Evolutionary conservation across 306 rosid species (phyloP).

Genomic region (Gleditsia sinensis): DNA sequence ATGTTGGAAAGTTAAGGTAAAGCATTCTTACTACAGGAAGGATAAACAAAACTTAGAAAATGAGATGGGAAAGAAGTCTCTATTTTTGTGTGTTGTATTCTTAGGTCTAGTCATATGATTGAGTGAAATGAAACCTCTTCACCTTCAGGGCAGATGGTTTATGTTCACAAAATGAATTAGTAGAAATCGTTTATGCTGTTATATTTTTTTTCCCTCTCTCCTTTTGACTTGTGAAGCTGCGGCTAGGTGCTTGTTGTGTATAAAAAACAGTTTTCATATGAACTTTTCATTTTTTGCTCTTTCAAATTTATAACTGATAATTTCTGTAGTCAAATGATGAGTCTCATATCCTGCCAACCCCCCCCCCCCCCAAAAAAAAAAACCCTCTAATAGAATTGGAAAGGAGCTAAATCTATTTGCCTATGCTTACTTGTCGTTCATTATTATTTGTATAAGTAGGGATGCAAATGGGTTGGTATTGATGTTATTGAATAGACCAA

Average conservation of each 20-base stretch:
- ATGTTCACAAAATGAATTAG: background rate
- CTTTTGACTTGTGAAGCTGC: no score
- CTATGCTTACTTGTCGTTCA: background rate
- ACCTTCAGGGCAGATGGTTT: background rate
- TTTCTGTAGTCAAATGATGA: no score
- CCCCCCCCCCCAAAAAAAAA: no score
- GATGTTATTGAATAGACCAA: background rate
- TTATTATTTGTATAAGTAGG: background rate
- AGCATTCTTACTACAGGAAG: constrained; percentile 14
- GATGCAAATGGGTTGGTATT: background rate
- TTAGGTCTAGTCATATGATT: background rate
- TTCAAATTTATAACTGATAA: no score
- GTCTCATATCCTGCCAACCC: no score
- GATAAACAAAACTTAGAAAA: constrained; percentile 27
- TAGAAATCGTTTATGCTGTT: background rate
- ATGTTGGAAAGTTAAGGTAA: constrained; percentile 93
- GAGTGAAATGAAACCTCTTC: background rate
- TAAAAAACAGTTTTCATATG: no score
- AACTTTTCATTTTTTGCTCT: no score
- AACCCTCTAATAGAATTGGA: background rate
- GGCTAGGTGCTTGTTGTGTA: no score
- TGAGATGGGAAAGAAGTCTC: background rate
- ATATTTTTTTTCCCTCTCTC: background rate
- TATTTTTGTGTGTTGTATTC: background rate
- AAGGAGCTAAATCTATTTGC: constrained; percentile 6